Percentiles rank a stretch among this genome's conserved stretches.
Evolutionary conservation across 1,284 basidiomycete genomes (phyloP).

Genomic region (Moesziomyces sp.): DNA sequence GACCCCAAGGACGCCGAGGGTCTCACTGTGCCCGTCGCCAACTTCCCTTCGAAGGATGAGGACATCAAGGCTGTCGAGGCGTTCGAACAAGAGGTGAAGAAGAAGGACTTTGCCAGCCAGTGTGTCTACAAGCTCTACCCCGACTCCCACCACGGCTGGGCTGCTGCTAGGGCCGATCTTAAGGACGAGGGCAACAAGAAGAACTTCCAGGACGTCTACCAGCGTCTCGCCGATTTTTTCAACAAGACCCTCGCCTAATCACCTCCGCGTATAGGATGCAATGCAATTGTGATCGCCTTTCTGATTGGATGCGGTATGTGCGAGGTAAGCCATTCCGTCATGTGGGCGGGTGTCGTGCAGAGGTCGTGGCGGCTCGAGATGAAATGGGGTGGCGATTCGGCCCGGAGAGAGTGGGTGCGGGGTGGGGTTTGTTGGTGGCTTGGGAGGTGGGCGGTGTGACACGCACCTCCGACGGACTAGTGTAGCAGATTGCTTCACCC

Average conservation of each 20-base stretch:
- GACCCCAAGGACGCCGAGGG: conserved; percentile 72
- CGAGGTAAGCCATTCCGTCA: too few species aligned
- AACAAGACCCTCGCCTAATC: conserved; percentile 39
- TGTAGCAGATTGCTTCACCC: too few species aligned
- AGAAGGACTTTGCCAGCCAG: conserved; percentile 70
- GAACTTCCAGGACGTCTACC: conserved; percentile 77
- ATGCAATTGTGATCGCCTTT: neutral
- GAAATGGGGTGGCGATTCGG: too few species aligned
- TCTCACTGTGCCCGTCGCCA: conserved; percentile 73
- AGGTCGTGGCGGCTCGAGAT: too few species aligned
- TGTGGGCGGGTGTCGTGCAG: too few species aligned
- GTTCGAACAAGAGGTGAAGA: conserved; percentile 70
- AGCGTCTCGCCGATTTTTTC: conserved; percentile 56
- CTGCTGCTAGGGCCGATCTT: conserved; percentile 77
- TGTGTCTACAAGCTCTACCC: conserved; percentile 73
- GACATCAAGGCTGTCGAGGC: conserved; percentile 70
- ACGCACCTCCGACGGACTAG: too few species aligned
- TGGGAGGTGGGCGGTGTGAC: too few species aligned
- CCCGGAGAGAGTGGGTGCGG: too few species aligned
- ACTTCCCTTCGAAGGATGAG: conserved; percentile 76
- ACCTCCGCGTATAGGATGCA: neutral
- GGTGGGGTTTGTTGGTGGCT: too few species aligned
- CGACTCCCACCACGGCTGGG: conserved; percentile 75
- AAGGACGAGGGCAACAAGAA: conserved; percentile 75
- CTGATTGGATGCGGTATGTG: too few species aligned